phyloP scores from a whole-genome alignment of 305 asterid species.

The Rubia peregrina region DNA sequence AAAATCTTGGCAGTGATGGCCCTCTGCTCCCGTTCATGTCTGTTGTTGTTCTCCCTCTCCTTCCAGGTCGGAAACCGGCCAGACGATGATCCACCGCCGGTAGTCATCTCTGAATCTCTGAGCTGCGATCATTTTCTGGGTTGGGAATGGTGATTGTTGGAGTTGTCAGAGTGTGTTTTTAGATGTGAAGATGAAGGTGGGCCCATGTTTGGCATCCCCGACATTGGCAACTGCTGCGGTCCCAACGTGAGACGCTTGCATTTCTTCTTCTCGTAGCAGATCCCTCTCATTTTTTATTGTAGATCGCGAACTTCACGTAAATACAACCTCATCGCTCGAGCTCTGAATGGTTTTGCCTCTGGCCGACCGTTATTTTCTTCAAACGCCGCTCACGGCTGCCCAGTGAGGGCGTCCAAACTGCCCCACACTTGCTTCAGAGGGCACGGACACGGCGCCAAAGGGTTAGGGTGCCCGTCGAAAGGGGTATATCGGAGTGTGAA shows the following conservation, averaged over 20 bases:
- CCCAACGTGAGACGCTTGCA: conserved; percentile 15
- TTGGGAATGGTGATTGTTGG: too few species aligned
- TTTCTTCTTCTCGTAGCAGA: conserved; percentile 88
- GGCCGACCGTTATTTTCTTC: conserved; percentile 88
- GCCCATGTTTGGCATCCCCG: conserved; percentile 7
- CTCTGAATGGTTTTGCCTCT: conserved; percentile 77
- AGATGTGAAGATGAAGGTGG: conserved; percentile 37
- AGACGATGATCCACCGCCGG: too few species aligned
- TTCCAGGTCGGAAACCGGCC: too few species aligned
- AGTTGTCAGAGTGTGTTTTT: too few species aligned
- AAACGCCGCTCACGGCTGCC: conserved; percentile 72
- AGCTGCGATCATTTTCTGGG: too few species aligned
- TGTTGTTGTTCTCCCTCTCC: too few species aligned
- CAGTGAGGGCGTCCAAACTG: conserved; percentile 83
- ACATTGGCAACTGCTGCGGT: conserved; percentile 7
- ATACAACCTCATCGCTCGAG: conserved; percentile 75
- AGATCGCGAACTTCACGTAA: conserved; percentile 77
- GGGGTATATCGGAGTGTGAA: conserved; percentile 74
- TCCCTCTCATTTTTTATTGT: conserved; percentile 80
- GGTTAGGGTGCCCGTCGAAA: conserved; percentile 75
- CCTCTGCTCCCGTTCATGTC: too few species aligned
- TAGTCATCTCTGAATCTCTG: too few species aligned
- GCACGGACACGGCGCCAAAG: conserved; percentile 92
- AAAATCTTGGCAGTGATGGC: too few species aligned
- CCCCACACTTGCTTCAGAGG: conserved; percentile 96